These are phyloP conservation scores for Solanum medicagineum DNA, from an alignment of 257 asterid genomes.

Conservation along the genomic window DNA sequence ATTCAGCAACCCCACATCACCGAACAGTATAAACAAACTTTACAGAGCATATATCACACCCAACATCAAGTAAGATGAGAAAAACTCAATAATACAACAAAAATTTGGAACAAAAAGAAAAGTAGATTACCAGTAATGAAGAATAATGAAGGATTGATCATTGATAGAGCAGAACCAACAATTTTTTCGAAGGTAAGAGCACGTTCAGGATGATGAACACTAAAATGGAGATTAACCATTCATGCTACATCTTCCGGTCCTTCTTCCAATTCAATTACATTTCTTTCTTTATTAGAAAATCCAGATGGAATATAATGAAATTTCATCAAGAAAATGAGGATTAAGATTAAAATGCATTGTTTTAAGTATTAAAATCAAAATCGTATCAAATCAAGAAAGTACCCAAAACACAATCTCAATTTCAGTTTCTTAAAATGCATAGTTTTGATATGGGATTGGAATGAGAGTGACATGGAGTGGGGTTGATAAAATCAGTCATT, in stretches of 20 bases:
- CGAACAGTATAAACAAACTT: background rate
- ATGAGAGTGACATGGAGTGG: too few species aligned
- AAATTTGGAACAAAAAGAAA: background rate
- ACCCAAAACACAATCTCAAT: too few species aligned
- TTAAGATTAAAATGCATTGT: constrained; percentile 10
- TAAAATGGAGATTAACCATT: constrained; percentile 97
- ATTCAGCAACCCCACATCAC: background rate
- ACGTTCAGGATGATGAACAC: constrained; percentile 78
- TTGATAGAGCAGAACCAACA: constrained; percentile 61
- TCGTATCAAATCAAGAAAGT: too few species aligned
- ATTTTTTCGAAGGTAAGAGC: constrained; percentile 50
- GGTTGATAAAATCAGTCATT: too few species aligned
- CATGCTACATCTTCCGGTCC: constrained; percentile 79
- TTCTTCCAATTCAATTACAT: constrained; percentile 26
- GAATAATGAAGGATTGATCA: constrained; percentile 85
- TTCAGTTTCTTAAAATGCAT: too few species aligned
- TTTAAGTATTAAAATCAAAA: background rate
- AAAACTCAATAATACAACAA: background rate
- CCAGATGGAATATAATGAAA: background rate
- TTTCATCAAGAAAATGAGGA: constrained; percentile 3
- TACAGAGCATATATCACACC: background rate
- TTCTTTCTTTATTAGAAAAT: constrained; percentile 3
- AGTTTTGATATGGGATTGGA: too few species aligned
- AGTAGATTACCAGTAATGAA: constrained; percentile 62
- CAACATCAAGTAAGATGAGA: background rate